Base-by-base conservation (phyloP, 2,329 filamentous ascomycete genomes). In the Corinectria fuckeliana region DNA sequence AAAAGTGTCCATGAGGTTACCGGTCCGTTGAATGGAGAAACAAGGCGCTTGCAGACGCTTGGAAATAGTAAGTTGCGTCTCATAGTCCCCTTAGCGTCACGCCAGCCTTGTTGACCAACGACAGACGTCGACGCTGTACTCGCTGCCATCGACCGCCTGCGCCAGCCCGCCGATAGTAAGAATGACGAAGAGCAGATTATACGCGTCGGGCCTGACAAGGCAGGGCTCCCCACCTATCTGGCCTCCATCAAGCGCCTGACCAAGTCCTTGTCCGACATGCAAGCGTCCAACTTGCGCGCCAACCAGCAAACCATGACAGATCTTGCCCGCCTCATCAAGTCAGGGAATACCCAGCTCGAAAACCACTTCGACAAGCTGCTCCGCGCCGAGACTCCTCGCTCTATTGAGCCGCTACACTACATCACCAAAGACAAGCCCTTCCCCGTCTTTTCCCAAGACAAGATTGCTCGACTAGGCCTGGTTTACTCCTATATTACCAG, bases 181-280 rank as follows among this genome's bases (percentile, higher is more conserved):
- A 92, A 91, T 67, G 88, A 91, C 63, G 95, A 99, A 76, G 95
- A 99, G 76, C 88, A 89, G 54, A 93, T 97, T 63, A 93, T 99
- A 71, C 88, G 92, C 53, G 87, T 88, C 65, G 93, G 92, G n/a
- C 93, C 93, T 1, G 89, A 92, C 68, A 90, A 90, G 76, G 88
- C 88, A 28, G 93, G 93, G 38, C 80, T 99, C 56, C 84, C 88
- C 34, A 91, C 91, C 68, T 99, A 97, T 76, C 86, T 99, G 49
- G 88, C 88, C 44, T 97, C 94, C 5, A 87, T 98, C 67, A 95
- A 96, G 77, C 90, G 95, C 39, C 86, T 97, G 28, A 93, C 90
- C 70, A 91, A 91, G 74, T 91, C 93, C n/a, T 82, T 97, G 55
- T 78, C 82, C 60, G 91, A 96, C 62, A 89, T 99, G 79, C 91